A percentile compares a stretch with the other conserved stretches of the same genome.
Evolutionary conservation across 2,329 filamentous ascomycete species (phyloP).

Genomic region (Exophiala alcalophila): DNA sequence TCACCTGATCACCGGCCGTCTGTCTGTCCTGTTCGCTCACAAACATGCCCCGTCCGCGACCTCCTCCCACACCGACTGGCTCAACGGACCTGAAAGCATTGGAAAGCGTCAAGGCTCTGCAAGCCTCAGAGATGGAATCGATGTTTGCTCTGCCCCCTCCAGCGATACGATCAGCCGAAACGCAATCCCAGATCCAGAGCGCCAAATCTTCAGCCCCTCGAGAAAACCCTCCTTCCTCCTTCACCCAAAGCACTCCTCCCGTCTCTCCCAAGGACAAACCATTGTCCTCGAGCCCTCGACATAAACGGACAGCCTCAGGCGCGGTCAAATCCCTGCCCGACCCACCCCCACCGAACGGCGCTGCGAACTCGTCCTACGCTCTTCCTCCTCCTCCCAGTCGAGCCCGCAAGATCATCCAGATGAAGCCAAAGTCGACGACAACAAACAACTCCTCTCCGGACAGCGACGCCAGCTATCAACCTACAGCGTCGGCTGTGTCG

Average conservation of each 20-base stretch:
- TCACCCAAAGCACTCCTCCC: slow-evolving; percentile 35
- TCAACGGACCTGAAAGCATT: slow-evolving; percentile 76
- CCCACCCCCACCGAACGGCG: slow-evolving; percentile 7
- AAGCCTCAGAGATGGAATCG: slow-evolving; percentile 51
- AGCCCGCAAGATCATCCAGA: slow-evolving; percentile 95
- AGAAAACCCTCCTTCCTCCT: slow-evolving; percentile 45
- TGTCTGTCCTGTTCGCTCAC: neutral
- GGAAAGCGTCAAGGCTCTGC: slow-evolving; percentile 40
- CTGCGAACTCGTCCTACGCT: slow-evolving; percentile 65
- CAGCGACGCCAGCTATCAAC: slow-evolving; percentile 22
- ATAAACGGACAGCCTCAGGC: slow-evolving; percentile 29
- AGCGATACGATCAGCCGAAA: slow-evolving; percentile 55
- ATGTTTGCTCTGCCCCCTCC: slow-evolving; percentile 75
- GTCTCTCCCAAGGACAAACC: slow-evolving; percentile 33
- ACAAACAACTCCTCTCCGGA: slow-evolving; percentile 41
- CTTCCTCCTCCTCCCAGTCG: slow-evolving; percentile 89
- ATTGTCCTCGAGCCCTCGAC: slow-evolving; percentile 20
- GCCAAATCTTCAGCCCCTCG: slow-evolving; percentile 46
- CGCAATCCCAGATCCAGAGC: slow-evolving; percentile 41
- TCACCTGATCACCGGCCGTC: neutral
- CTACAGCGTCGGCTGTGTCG: slow-evolving; percentile 27
- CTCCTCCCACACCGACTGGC: slow-evolving; percentile 74
- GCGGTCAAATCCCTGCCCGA: slow-evolving; percentile 28
- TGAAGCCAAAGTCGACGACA: slow-evolving; percentile 67
- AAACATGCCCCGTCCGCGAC: slow-evolving; percentile 62